Conservation (phyloP, 148 eudicot genomes). For the Rhododendron ovatum region DNA sequence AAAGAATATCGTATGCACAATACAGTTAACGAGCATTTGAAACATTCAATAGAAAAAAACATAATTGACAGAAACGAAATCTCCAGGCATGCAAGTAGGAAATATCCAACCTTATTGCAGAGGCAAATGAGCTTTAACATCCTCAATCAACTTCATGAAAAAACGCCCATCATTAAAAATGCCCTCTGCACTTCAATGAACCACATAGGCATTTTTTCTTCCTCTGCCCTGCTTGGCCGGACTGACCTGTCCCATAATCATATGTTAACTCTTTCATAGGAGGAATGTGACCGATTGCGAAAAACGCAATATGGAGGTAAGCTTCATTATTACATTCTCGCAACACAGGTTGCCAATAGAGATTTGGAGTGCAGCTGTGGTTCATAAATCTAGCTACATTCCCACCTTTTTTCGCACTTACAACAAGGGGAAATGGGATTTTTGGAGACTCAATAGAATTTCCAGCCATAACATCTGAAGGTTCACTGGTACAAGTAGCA, state of each 20-base stretch:
- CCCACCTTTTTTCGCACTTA: conserved; percentile 70
- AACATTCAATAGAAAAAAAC: neutral
- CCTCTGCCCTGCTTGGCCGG: conserved; percentile 36
- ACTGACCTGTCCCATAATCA: conserved; percentile 66
- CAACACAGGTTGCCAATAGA: conserved; percentile 78
- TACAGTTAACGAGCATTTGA: neutral
- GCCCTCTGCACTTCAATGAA: conserved; percentile 68
- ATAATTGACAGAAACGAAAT: neutral
- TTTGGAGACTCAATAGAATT: conserved; percentile 22
- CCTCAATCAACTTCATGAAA: conserved; percentile 3
- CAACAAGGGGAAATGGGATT: conserved; percentile 57
- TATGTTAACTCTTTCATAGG: conserved; percentile 89
- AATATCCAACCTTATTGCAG: conserved; percentile 2
- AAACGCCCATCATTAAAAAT: conserved; percentile 44
- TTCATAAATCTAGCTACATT: conserved; percentile 92
- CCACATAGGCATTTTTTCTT: conserved; percentile 83
- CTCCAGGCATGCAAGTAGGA: neutral
- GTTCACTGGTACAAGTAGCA: conserved; percentile 55
- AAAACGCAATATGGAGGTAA: conserved; percentile 67
- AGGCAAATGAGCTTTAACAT: conserved; percentile 14
- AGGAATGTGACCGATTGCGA: conserved; percentile 72
- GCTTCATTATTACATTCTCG: conserved; percentile 55
- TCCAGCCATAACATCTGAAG: conserved; percentile 21
- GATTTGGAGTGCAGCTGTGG: conserved; percentile 90
- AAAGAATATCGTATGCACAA: neutral